Evolutionary conservation across 2,329 filamentous ascomycete genomes (phyloP), one percentile per base, ranked within the genome.

Genomic region (Plenodomus biglobosus): DNA sequence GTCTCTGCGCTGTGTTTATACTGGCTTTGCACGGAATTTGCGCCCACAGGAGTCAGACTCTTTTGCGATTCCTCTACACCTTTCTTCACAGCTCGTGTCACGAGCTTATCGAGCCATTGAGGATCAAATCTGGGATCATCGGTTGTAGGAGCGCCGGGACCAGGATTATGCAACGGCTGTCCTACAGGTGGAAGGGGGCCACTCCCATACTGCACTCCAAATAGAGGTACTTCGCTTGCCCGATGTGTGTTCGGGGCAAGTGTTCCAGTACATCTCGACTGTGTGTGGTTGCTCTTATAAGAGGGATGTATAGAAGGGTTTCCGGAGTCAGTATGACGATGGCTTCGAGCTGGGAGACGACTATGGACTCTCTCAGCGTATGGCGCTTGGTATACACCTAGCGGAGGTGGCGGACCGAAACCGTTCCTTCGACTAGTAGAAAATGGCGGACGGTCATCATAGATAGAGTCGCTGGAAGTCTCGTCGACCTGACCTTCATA

Each of bases 181-280:
- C 11, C 40, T 20, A 36, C 48, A 1, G 42, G 36, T 1, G 59
- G 65, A 19, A 69, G 53, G 15, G 65, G 64, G 8, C 65, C 62
- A 22, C 54, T 59, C 13, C 65, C 66, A 15, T 69, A 69, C 19
- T 63, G 57, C n/a, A 59, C 54, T 3, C 49, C 56, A 3, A 48
- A 32, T 15, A 49, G 36, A 27, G 57, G 48, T 24, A 55, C 41
- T 11, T 46, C 41, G 0, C 38, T 44, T 15, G 34, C n/a, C 35
- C 19, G 44, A 7, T 36, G 53, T 16, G 50, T 43, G 1, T 40
- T 19, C 7, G 58, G 56, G 10, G 51, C 59, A 7, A 58, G 19
- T 3, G 52, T 43, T 38, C 48, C 48, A 10, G 53, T 53, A 19
- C 42, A 47, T 18, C 45, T 46, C 2, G 59, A 53, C 2, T 35